Conservation (phyloP, 108 stramenopile genomes). For the Phaeodactylum tricornutum region DNA sequence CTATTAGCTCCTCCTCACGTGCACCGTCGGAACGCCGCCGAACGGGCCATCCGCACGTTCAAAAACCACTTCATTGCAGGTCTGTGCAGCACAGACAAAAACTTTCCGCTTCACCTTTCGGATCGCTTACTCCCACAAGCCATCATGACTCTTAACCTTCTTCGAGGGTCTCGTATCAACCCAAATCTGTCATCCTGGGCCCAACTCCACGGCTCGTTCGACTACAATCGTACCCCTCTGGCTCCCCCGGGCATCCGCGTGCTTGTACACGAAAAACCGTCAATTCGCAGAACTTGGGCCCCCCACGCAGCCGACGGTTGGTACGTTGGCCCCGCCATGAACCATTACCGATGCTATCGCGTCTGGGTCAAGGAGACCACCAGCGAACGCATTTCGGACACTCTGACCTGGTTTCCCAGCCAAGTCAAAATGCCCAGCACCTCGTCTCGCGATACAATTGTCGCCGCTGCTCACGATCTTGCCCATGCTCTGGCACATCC, state of each 20-base stretch:
- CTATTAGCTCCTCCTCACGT: conserved; percentile 20
- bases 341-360: conserved; percentile 30
- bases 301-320: conserved; percentile 23
- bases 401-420: conserved; percentile 22
- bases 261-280: conserved; percentile 15
- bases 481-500: too few species aligned
- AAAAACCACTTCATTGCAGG: conserved; percentile 25
- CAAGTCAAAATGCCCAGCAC: conserved; percentile 5
- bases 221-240: conserved; percentile 14
- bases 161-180: conserved; percentile 10
- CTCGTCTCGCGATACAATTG: too few species aligned
- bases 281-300: conserved; percentile 20
- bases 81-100: conserved; percentile 12
- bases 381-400: conserved; percentile 14
- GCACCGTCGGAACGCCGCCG: conserved; percentile 17
- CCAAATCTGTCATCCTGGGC: conserved; percentile 15
- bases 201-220: conserved; percentile 10
- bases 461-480: too few species aligned
- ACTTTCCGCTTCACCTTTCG: conserved; percentile 22
- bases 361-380: conserved; percentile 15
- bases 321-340: conserved; percentile 34
- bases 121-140: conserved; percentile 25
- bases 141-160: conserved; percentile 18
- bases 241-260: conserved; percentile 17
- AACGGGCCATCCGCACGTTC: conserved; percentile 39